These are phyloP conservation scores for Lablab purpureus DNA, from an alignment of 306 rosid species.

Conservation along the genomic window DNA sequence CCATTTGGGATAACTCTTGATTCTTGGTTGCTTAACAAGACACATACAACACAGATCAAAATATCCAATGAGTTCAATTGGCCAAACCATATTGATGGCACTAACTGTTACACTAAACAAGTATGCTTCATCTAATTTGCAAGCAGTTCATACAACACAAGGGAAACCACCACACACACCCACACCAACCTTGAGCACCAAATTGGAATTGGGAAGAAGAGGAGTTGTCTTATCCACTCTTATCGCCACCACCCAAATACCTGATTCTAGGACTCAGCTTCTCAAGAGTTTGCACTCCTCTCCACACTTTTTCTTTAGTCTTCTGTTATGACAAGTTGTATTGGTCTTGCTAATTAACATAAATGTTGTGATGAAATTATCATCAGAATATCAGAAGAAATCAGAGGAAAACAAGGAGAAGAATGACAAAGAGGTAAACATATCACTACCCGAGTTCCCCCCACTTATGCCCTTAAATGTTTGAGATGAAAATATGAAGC, in stretches of 20 bases:
- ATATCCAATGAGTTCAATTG: constrained; percentile 68
- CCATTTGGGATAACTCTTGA: constrained; percentile 51
- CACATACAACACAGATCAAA: constrained; percentile 21
- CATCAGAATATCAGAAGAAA: constrained; percentile 82
- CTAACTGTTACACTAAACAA: constrained; percentile 80
- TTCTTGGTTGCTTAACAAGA: constrained; percentile 4
- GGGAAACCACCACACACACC: constrained; percentile 31
- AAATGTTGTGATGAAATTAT: constrained; percentile 5
- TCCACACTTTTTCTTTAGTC: background rate
- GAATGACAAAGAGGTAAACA: constrained; percentile 87
- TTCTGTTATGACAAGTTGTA: background rate
- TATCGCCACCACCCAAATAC: constrained; percentile 60
- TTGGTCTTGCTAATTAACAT: constrained; percentile 1
- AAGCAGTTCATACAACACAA: constrained; percentile 64
- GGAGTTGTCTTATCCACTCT: constrained; percentile 66
- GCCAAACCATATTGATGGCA: constrained; percentile 87
- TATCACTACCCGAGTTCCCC: background rate
- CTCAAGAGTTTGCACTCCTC: constrained; percentile 66
- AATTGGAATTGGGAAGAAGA: constrained; percentile 64
- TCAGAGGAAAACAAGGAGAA: constrained; percentile 87
- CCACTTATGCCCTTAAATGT: constrained; percentile 7
- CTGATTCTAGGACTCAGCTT: constrained; percentile 73
- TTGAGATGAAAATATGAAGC: background rate
- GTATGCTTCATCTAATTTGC: constrained; percentile 77
- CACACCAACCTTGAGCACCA: constrained; percentile 25